Evolutionary conservation across 208 protist genomes (phyloP), one percentile per base, ranked within the genome.

Genomic region (Acanthamoeba castellanii): DNA sequence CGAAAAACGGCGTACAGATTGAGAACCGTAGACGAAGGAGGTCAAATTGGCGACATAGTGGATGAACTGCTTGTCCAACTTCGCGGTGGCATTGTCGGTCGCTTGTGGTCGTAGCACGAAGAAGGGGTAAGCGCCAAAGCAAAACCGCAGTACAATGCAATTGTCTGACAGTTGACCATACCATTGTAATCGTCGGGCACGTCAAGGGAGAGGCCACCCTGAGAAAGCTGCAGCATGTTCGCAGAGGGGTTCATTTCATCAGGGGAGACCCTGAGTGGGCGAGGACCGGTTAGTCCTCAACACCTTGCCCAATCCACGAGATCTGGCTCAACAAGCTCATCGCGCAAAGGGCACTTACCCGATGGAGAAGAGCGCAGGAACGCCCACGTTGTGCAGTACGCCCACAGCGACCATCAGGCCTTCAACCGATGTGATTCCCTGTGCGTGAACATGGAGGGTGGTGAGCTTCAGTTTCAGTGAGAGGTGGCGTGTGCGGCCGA

Each of bases 131-230:
- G 37, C 37, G 37, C 68, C 11, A 5, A 11, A 34, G 0, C 13
- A n/a, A 18, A 7, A 66, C 6, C 1, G 55, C 37, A 42, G 37
- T 37, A 25, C n/a, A 9, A 30, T 11, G 11, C 27, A 13, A 72
- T 66, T 3, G 4, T n/a, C n/a, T 1, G 11, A 22, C 8, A 9
- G 9, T 1, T 85, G 37, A 2, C 16, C 25, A 3, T 78, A 85
- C 76, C 76, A 25, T 85, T 85, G 42, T 85, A 85, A 34, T 85
- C 76, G n/a, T 22, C n/a, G 6, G 76, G 76, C 11, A 85, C 76
- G 30, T 85, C 76, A 20, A 85, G 76, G 76, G 76, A 85, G n/a
- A 85, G 76, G n/a, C 76, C 76, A 3, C 76, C 76, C 76, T 85
- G 76, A 25, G 20, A 34, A 0, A 85, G 8, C 13, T 57, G 52